Percentiles rank a stretch among this genome's conserved stretches.
Conservation (phyloP, 176 grass and related monocot genomes). For the Oryza brachyantha region DNA sequence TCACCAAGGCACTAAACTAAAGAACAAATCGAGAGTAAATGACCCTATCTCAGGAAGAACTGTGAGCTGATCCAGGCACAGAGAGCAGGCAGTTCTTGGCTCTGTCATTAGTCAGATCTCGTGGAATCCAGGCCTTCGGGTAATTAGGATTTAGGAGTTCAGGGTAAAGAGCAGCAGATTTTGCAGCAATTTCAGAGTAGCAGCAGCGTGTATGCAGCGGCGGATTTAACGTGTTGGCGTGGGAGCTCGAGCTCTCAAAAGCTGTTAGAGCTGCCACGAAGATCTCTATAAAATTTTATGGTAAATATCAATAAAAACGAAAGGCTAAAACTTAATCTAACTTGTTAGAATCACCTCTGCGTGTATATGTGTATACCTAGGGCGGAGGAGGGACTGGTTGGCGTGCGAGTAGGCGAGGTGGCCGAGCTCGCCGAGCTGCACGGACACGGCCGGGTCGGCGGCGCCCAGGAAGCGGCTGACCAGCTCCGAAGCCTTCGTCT, state of each 20-base stretch:
- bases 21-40: background rate
- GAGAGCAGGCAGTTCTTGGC: background rate
- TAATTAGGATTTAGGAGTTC: background rate
- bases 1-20: background rate
- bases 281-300: too few relatives aligned
- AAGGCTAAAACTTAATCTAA: too few relatives aligned
- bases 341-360: too few relatives aligned
- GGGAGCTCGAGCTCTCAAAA: too few relatives aligned
- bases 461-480: slow-evolving; percentile 58
- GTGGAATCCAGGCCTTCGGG: background rate
- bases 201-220: too few relatives aligned
- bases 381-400: slow-evolving; percentile 66
- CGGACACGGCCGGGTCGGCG: slow-evolving; percentile 54
- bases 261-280: too few relatives aligned
- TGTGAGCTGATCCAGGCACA: background rate
- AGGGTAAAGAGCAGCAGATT: background rate
- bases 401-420: slow-evolving; percentile 75
- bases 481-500: slow-evolving; percentile 68
- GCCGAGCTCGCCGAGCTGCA: slow-evolving; percentile 55
- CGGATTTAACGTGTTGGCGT: too few relatives aligned
- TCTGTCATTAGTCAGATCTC: background rate
- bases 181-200: background rate
- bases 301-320: too few relatives aligned
- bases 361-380: slow-evolving; percentile 51
- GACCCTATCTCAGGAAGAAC: background rate